A percentile compares a stretch with the other conserved stretches of the same genome.
Evolutionary conservation across 1,284 basidiomycete species (phyloP).

Genomic region (Hemileia vastatrix): DNA sequence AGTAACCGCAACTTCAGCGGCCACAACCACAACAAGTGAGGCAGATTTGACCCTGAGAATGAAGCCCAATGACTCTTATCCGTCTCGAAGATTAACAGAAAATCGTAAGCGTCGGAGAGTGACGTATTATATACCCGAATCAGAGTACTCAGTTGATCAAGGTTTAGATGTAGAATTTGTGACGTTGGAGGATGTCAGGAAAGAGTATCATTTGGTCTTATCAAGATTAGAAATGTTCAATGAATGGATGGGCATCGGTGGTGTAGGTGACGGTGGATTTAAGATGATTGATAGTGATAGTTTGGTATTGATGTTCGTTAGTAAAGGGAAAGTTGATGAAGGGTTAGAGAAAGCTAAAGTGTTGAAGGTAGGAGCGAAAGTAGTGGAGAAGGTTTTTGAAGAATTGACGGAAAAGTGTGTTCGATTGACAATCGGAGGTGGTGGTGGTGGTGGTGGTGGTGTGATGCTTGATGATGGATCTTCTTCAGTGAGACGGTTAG

Average conservation of each 20-base stretch:
- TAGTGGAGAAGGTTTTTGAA: constrained; percentile 55
- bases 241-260: constrained; percentile 54
- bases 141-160: too few relatives aligned
- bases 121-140: constrained; percentile 66
- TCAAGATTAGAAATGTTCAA: constrained; percentile 67
- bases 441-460: too few relatives aligned
- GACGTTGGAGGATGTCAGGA: constrained; percentile 68
- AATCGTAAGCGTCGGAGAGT: constrained; percentile 60
- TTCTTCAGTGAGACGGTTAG: not conserved
- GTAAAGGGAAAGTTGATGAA: constrained; percentile 22
- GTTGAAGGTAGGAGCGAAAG: constrained; percentile 15
- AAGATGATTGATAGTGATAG: constrained; percentile 45
- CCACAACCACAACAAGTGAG: not conserved
- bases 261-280: too few relatives aligned
- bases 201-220: constrained; percentile 69
- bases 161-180: constrained; percentile 65
- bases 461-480: too few relatives aligned
- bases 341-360: constrained; percentile 23
- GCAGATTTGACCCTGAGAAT: not conserved
- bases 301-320: constrained; percentile 8
- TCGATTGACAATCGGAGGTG: too few relatives aligned
- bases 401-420: constrained; percentile 48
- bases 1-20: not conserved
- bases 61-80: too few relatives aligned
- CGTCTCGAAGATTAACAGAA: too few relatives aligned